A percentile compares a stretch with the other conserved stretches of the same genome.
These are phyloP conservation scores for Stachybotrys chartarum DNA, from an alignment of 2,329 filamentous ascomycete genomes.

Conservation along the genomic window DNA sequence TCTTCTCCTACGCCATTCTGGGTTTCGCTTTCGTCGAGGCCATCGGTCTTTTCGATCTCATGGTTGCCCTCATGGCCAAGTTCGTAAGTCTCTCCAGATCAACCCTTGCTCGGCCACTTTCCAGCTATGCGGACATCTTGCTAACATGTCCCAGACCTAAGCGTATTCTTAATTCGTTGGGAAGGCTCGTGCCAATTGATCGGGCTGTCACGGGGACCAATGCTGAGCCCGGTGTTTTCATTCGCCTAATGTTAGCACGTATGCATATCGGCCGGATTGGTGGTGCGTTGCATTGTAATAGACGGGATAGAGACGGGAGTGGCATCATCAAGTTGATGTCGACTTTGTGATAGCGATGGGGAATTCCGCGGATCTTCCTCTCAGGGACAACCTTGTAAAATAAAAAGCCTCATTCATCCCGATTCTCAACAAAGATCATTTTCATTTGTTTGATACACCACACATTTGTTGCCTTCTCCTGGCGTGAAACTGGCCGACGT, in stretches of 20 bases:
- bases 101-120: neutral
- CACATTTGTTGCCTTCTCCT: too few relatives aligned
- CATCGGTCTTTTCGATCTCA: conserved; percentile 82
- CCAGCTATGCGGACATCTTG: neutral
- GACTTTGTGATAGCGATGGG: conserved; percentile 27
- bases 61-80: conserved; percentile 93
- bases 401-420: conserved; percentile 35
- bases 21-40: conserved; percentile 94
- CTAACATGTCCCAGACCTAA: conserved; percentile 25
- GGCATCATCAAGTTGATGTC: conserved; percentile 23
- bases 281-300: conserved; percentile 30
- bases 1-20: conserved; percentile 93
- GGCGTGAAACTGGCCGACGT: too few relatives aligned
- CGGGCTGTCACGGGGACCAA: conserved; percentile 23
- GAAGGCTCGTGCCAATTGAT: conserved; percentile 28
- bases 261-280: conserved; percentile 15
- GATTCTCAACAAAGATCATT: conserved; percentile 23
- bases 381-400: conserved; percentile 32
- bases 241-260: conserved; percentile 17
- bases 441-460: conserved; percentile 14
- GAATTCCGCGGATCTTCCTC: conserved; percentile 22
- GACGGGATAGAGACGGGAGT: conserved; percentile 32
- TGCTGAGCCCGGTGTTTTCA: conserved; percentile 17
- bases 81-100: conserved; percentile 50
- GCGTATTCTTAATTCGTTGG: conserved; percentile 22